Conservation (phyloP, 208 protist species). For the Strigomonas oncopelti region DNA sequence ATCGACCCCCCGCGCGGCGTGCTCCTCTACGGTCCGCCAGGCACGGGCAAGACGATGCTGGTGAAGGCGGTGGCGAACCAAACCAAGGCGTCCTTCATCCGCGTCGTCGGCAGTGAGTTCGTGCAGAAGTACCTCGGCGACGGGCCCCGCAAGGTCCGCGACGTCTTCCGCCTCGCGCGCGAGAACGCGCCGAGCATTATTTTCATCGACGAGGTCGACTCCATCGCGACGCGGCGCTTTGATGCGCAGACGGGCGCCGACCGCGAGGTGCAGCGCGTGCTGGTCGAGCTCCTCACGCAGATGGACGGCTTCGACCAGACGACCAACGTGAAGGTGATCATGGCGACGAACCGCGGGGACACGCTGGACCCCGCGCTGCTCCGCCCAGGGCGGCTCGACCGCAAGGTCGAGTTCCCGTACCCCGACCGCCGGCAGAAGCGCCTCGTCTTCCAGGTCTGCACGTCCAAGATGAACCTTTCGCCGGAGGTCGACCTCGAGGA, state of each 20-base stretch:
- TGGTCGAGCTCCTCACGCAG: slow-evolving; percentile 99
- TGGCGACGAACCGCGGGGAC: slow-evolving; percentile 98
- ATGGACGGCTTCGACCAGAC: slow-evolving; percentile 99
- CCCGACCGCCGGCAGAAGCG: slow-evolving; percentile 96
- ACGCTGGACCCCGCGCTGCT: slow-evolving; percentile 97
- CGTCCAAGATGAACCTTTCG: slow-evolving; percentile 96
- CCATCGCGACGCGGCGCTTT: too few relatives aligned
- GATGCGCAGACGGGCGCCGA: slow-evolving; percentile 97
- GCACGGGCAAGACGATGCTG: slow-evolving; percentile 93
- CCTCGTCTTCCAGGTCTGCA: slow-evolving; percentile 96
- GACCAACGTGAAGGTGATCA: slow-evolving; percentile 99
- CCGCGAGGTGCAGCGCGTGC: slow-evolving; percentile 98
- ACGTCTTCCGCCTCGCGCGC: slow-evolving; percentile 91
- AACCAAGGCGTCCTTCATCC: slow-evolving; percentile 93
- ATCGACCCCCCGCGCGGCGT: slow-evolving; percentile 89
- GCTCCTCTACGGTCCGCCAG: slow-evolving; percentile 89
- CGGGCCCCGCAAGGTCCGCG: slow-evolving; percentile 91
- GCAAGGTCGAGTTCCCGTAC: slow-evolving; percentile 99
- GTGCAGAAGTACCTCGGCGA: slow-evolving; percentile 94
- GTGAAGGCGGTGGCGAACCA: slow-evolving; percentile 91
- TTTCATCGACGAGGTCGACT: slow-evolving; percentile 96
- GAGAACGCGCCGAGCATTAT: slow-evolving; percentile 89
- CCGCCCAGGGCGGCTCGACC: slow-evolving; percentile 94
- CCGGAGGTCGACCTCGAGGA: slow-evolving; percentile 99
- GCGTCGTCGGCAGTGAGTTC: slow-evolving; percentile 88